Evolutionary conservation across 257 asterid genomes (phyloP), one percentile per base, ranked within the genome.

Genomic region (Datura wrightii): DNA sequence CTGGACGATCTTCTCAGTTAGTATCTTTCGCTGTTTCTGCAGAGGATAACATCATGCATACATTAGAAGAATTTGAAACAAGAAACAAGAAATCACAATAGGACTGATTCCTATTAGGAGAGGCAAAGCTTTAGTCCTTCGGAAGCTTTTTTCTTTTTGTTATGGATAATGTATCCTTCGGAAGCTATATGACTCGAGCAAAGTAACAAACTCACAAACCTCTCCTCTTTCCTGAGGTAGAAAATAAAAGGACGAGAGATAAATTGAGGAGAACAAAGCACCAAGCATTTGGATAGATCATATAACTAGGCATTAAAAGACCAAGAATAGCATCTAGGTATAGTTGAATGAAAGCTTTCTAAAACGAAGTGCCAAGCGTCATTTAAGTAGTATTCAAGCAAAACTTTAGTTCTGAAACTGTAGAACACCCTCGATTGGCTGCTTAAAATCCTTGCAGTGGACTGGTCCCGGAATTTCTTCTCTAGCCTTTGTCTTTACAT

Each of bases 1-100:
- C 79, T 90, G 89, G 2, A 55, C 90, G 16, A 90, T 90, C 89
- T 90, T 90, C 66, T 88, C 92, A 0, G 90, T 85, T 70, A 90
- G 86, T 83, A 88, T 83, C 82, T 88, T 85, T 44, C 92, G 88
- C 4, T 84, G 88, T 78, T 44, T 90, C 92, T 90, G 89, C 79
- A 67, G 34, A 56, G 41, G 46, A 71, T 24, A 44, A 80, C 54
- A 85, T 13, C 67, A 66, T 16, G 15, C 59, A 14, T 3, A 79
- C 16, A 69, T 59, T 11, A 65, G 31, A 65, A 69, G 14, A 42
- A 53, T 50, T 10, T 36, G 41, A 50, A 58, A 36, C 31, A 60
- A 24, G 53, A 18, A 71, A 36, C 31, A 82, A 18, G 44, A 54
- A 13, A 36, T 14, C 3, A 31, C 31, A 24, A 24, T 24, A 24